These are phyloP conservation scores for Lepidopterella palustris DNA, from an alignment of 495 filamentous ascomycete species.

Conservation along the genomic window DNA sequence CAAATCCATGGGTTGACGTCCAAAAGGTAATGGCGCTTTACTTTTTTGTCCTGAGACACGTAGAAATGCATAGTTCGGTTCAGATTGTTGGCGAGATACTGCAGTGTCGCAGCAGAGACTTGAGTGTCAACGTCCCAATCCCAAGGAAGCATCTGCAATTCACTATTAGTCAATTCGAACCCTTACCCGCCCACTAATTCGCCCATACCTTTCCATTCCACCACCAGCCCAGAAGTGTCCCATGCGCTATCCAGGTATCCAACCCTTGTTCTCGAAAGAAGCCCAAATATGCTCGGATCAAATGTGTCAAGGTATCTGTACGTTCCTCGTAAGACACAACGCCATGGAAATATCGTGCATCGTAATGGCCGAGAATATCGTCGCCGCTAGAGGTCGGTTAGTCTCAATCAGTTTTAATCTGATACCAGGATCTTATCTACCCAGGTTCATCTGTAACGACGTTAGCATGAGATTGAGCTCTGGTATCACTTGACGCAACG, in stretches of 20 bases:
- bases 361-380: slow-evolving; percentile 61
- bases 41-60: slow-evolving; percentile 22
- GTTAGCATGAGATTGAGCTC: slow-evolving; percentile 15
- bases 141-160: slow-evolving; percentile 68
- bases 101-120: slow-evolving; percentile 57
- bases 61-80: slow-evolving; percentile 63
- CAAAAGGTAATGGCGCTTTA: slow-evolving; percentile 56
- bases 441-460: slow-evolving; percentile 2
- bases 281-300: slow-evolving; percentile 67
- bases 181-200: background rate
- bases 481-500: background rate
- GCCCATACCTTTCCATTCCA: slow-evolving; percentile 65
- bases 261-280: slow-evolving; percentile 56
- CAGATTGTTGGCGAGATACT: slow-evolving; percentile 53
- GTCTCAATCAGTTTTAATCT: background rate
- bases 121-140: slow-evolving; percentile 87
- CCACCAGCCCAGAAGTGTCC: slow-evolving; percentile 84
- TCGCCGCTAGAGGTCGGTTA: slow-evolving; percentile 35
- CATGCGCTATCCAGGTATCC: slow-evolving; percentile 85
- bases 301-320: slow-evolving; percentile 55
- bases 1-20: slow-evolving; percentile 69
- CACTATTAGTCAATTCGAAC: background rate
- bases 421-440: background rate
- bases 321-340: slow-evolving; percentile 57
- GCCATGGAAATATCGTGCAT: slow-evolving; percentile 58